Evolutionary conservation across 106 monocot species (phyloP).

Genomic region (Dendrobium catenatum): DNA sequence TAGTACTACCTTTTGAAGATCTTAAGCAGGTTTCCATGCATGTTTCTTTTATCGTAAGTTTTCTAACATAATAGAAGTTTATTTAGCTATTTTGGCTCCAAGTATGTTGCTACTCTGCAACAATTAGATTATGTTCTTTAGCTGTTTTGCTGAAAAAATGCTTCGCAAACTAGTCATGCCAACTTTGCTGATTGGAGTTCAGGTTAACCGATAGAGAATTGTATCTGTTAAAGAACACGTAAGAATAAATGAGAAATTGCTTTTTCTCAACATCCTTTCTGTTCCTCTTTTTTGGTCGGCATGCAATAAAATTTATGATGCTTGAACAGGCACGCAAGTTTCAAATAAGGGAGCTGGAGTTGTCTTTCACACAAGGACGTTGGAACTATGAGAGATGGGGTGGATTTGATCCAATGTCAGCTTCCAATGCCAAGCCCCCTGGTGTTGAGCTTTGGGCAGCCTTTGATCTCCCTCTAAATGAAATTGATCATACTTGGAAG

Average conservation of each 20-base stretch:
- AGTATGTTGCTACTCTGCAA: neutral
- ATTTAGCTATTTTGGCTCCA: neutral
- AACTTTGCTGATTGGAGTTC: neutral
- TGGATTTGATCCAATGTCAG: constrained; percentile 67
- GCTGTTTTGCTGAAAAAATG: neutral
- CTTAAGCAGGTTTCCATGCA: neutral
- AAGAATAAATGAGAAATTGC: neutral
- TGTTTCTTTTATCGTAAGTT: neutral
- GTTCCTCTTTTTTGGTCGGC: neutral
- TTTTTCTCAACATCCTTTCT: neutral
- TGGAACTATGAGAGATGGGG: constrained; percentile 97
- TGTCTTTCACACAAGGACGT: constrained; percentile 92
- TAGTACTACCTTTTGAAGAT: neutral
- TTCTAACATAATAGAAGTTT: neutral
- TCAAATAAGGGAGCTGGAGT: constrained; percentile 62
- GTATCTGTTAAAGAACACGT: neutral
- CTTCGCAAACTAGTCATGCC: neutral
- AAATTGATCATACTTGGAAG: constrained; percentile 80
- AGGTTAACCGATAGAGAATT: neutral
- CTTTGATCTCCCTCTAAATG: constrained; percentile 51
- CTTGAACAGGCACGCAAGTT: constrained; percentile 71
- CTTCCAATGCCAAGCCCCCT: constrained; percentile 79
- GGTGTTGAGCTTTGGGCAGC: constrained; percentile 93
- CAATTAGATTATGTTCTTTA: neutral
- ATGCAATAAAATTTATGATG: constrained; percentile 4